Evolutionary conservation across 1,139 yeast genomes (phyloP).

Genomic region (Lodderomyces parapsilosis): DNA sequence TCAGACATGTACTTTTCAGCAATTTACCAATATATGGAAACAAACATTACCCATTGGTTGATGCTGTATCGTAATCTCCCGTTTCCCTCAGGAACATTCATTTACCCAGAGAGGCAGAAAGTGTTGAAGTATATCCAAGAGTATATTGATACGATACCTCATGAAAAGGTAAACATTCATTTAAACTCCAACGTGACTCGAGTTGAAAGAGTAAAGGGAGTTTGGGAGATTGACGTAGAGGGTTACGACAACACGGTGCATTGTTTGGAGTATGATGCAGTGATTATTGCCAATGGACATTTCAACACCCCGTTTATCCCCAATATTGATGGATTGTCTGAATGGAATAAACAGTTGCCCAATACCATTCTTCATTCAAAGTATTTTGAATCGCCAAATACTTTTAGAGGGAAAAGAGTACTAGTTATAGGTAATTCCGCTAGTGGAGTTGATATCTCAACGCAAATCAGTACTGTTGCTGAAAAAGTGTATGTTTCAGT

Average conservation of each 20-base stretch:
- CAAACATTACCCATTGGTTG: slow-evolving; percentile 40
- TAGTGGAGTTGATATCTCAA: slow-evolving; percentile 48
- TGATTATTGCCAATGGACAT: slow-evolving; percentile 51
- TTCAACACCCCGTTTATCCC: slow-evolving; percentile 47
- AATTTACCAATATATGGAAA: slow-evolving; percentile 48
- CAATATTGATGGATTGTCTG: slow-evolving; percentile 36
- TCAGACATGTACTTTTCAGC: slow-evolving; percentile 35
- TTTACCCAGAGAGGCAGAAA: slow-evolving; percentile 37
- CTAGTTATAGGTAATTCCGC: slow-evolving; percentile 48
- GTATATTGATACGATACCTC: slow-evolving; percentile 34
- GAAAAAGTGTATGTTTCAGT: slow-evolving; percentile 38
- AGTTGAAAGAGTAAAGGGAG: slow-evolving; percentile 14
- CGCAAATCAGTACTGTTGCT: slow-evolving; percentile 41
- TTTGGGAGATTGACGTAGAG: slow-evolving; percentile 19
- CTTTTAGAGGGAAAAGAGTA: slow-evolving; percentile 37
- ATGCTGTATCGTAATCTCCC: slow-evolving; percentile 43
- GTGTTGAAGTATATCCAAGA: slow-evolving; percentile 36
- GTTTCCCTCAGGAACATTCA: slow-evolving; percentile 29
- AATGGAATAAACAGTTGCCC: slow-evolving; percentile 36
- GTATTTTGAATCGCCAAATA: slow-evolving; percentile 33
- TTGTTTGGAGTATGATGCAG: slow-evolving; percentile 38
- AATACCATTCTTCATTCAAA: slow-evolving; percentile 42
- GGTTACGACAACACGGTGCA: slow-evolving; percentile 8
- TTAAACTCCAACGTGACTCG: slow-evolving; percentile 24
- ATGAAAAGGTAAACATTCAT: slow-evolving; percentile 20